Percentiles rank a stretch among this genome's conserved stretches.
phyloP scores from a whole-genome alignment of 352 stramenopile species.

The Phytophthora melonis region DNA sequence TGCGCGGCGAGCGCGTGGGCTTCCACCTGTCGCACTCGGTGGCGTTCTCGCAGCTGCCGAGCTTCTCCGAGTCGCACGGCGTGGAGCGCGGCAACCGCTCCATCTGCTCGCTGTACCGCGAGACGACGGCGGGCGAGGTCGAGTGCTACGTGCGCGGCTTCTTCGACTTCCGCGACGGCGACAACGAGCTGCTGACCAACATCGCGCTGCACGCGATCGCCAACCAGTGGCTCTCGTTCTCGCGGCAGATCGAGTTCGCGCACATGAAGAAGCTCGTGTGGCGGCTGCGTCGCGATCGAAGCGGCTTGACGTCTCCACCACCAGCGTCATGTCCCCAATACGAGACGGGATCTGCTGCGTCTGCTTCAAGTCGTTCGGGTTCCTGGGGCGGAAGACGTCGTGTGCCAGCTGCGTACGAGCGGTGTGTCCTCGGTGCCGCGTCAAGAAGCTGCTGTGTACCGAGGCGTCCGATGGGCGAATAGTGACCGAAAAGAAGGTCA shows the following conservation, averaged over 20 bases:
- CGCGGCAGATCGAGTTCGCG: slow-evolving; percentile 34
- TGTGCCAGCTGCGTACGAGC: no score
- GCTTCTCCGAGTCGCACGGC: slow-evolving; percentile 26
- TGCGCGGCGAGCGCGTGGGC: slow-evolving; percentile 41
- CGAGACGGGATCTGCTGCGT: no score
- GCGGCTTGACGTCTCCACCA: no score
- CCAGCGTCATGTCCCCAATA: no score
- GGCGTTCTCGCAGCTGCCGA: slow-evolving; percentile 25
- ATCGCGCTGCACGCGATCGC: slow-evolving; percentile 32
- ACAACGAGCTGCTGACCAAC: slow-evolving; percentile 34
- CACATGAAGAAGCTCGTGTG: slow-evolving; percentile 43
- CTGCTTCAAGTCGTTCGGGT: no score
- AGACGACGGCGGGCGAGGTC: slow-evolving; percentile 16
- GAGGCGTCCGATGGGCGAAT: no score
- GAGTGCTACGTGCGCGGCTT: slow-evolving; percentile 44
- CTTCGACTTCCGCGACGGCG: slow-evolving; percentile 37
- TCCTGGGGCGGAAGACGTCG: no score
- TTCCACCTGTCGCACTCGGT: slow-evolving; percentile 60
- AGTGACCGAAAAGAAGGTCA: no score
- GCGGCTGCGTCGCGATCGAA: slow-evolving; percentile 1
- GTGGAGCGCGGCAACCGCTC: slow-evolving; percentile 34
- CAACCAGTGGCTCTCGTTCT: slow-evolving; percentile 35
- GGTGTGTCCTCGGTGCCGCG: no score
- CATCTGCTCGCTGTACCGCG: slow-evolving; percentile 28
- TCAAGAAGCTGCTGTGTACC: no score